Evolutionary conservation across 2,329 filamentous ascomycete genomes (phyloP).

Genomic region (Paecilomyces niveus): DNA sequence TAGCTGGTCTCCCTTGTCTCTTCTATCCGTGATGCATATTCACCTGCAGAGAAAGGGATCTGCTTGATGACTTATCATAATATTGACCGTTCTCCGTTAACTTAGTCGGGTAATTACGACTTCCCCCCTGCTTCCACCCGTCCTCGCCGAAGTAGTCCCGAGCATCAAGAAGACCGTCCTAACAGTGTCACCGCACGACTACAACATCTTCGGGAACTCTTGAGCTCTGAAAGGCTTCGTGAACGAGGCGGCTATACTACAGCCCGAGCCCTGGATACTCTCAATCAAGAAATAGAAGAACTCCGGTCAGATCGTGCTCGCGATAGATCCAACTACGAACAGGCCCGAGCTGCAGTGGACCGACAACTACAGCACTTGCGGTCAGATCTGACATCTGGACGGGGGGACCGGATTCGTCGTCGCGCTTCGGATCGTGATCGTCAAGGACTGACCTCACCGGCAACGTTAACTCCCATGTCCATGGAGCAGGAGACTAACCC

Average conservation of each 20-base stretch:
- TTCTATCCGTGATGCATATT: neutral
- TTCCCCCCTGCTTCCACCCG: constrained; percentile 32
- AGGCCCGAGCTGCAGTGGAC: constrained; percentile 17
- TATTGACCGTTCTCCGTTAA: constrained; percentile 13
- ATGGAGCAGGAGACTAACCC: constrained; percentile 13
- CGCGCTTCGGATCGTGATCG: constrained; percentile 7
- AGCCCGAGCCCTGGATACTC: constrained; percentile 28
- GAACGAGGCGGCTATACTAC: constrained; percentile 22
- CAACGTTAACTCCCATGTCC: constrained; percentile 6
- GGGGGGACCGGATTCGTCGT: constrained; percentile 10
- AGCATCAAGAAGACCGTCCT: constrained; percentile 16
- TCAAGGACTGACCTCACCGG: constrained; percentile 8
- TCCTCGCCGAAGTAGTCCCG: constrained; percentile 15
- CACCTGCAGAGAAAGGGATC: neutral
- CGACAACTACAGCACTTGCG: constrained; percentile 17
- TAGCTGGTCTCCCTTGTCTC: neutral
- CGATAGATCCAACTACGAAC: constrained; percentile 18
- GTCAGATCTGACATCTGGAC: constrained; percentile 5
- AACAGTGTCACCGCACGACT: constrained; percentile 18
- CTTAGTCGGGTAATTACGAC: constrained; percentile 38
- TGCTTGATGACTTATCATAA: constrained; percentile 6
- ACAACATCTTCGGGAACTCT: constrained; percentile 31
- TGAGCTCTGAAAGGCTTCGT: constrained; percentile 25
- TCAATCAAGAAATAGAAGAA: constrained; percentile 33
- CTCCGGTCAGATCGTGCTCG: constrained; percentile 18